A percentile compares a stretch with the other conserved stretches of the same genome.
Evolutionary conservation across 78 protist genomes (phyloP).

Genomic region (Speleostelium caveatum): DNA sequence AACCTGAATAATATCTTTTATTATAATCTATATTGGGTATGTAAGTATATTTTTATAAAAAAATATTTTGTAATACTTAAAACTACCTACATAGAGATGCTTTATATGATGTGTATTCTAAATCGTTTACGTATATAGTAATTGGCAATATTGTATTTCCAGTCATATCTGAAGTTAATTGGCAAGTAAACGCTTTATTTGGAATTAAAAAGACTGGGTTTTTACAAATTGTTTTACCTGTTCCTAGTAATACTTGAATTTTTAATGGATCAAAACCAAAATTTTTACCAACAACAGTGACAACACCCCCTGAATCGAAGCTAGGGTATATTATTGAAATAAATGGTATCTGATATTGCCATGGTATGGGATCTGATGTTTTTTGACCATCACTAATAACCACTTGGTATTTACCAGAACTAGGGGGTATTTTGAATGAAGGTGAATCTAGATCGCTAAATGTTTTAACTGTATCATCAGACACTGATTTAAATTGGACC

Average conservation of each 20-base stretch:
- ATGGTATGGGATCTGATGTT: not conserved
- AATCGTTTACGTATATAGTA: not conserved
- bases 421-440: not conserved
- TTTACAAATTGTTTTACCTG: not conserved
- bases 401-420: not conserved
- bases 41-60: no score
- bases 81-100: conserved; percentile 33
- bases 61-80: no score
- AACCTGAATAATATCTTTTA: conserved; percentile 30
- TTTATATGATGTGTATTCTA: conserved; percentile 7
- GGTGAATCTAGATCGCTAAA: not conserved
- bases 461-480: not conserved
- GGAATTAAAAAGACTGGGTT: not conserved
- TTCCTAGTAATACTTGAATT: not conserved
- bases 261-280: not conserved
- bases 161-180: not conserved
- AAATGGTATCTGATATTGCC: conserved; percentile 2
- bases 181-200: conserved; percentile 6
- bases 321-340: conserved; percentile 1
- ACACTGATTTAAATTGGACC: not conserved
- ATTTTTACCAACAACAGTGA: conserved; percentile 13
- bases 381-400: not conserved
- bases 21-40: no score
- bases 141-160: conserved; percentile 15
- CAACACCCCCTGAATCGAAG: not conserved